Conservation (phyloP, 139 green algal genomes). For the Closterium sp. region DNA sequence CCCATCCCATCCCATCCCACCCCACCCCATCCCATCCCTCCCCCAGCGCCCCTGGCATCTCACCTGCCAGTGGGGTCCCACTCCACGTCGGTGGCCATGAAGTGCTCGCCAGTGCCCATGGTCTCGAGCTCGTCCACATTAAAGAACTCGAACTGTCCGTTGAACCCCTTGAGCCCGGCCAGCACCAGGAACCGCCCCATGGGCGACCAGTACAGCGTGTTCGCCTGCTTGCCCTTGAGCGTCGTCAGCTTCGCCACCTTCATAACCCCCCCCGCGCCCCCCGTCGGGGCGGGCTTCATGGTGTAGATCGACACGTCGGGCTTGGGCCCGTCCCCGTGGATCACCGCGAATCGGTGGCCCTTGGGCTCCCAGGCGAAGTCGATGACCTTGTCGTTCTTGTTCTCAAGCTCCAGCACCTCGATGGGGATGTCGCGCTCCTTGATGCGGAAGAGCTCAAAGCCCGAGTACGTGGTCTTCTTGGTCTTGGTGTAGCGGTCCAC, state of each 20-base stretch:
- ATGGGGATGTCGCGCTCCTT: slow-evolving; percentile 79
- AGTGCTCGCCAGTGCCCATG: slow-evolving; percentile 87
- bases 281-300: slow-evolving; percentile 70
- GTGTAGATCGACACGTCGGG: slow-evolving; percentile 87
- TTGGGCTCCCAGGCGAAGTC: slow-evolving; percentile 94
- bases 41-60: background rate
- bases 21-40: background rate
- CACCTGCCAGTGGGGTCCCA: slow-evolving; percentile 88
- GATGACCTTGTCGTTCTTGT: slow-evolving; percentile 76
- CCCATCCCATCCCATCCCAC: background rate
- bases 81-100: slow-evolving; percentile 90
- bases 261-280: background rate
- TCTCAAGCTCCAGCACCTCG: slow-evolving; percentile 64
- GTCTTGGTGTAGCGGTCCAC: slow-evolving; percentile 98
- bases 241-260: slow-evolving; percentile 55
- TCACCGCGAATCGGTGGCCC: slow-evolving; percentile 82
- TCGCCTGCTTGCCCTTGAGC: slow-evolving; percentile 75
- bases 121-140: slow-evolving; percentile 88
- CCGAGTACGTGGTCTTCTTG: slow-evolving; percentile 89
- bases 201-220: slow-evolving; percentile 86
- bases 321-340: slow-evolving; percentile 84
- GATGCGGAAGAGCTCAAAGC: slow-evolving; percentile 93
- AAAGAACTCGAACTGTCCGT: slow-evolving; percentile 97
- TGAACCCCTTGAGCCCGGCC: slow-evolving; percentile 85
- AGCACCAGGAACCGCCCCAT: slow-evolving; percentile 87